Evolutionary conservation across 2,329 filamentous ascomycete genomes (phyloP), one percentile per base, ranked within the genome.

Genomic region (Rugonectria rugulosa): DNA sequence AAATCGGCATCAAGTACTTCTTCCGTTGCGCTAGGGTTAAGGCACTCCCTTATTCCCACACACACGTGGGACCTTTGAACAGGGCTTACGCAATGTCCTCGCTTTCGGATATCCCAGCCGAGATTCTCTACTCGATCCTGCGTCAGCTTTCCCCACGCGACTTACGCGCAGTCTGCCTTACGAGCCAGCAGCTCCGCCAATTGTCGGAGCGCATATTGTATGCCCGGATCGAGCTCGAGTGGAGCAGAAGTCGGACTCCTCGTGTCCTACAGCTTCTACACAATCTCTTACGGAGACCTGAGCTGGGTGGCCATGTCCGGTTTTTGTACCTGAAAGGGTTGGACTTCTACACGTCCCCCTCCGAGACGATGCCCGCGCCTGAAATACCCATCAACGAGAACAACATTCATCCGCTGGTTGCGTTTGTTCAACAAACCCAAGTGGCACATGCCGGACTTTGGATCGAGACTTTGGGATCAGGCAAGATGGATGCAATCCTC

Each of bases 271-370:
- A 23, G 4, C 19, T 49, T 7, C 27, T 49, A 19, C 36, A 26
- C 19, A 49, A 10, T 8, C 46, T 49, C 14, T 27, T 49, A 37
- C 36, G 36, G 12, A 41, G 46, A 17, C 46, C 46, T 26, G 46
- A 49, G 19, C 17, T 49, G 11, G 23, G 24, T 9, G 19, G 17
- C 14, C 36, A 41, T 24, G 37, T 49, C 14, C 36, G 15, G 26
- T 14, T 4, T 4, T 14, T 49, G 12, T 17, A 23, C 14, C 29
- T 49, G 21, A 11, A 12, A 14, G 46, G 46, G 5, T 17, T 17
- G 14, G 14, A 15, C 3, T 15, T 24, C 10, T 12, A 14, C 4
- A 23, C n/a, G 6, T n/a, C 7, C 15, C 7, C 24, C 10, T n/a
- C 11, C 11, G 34, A 24, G 3, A 41, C 20, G 4, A 14, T 41